Evolutionary conservation across 768 basidiomycete genomes (phyloP).

Genomic region (Termitomyces sp.): DNA sequence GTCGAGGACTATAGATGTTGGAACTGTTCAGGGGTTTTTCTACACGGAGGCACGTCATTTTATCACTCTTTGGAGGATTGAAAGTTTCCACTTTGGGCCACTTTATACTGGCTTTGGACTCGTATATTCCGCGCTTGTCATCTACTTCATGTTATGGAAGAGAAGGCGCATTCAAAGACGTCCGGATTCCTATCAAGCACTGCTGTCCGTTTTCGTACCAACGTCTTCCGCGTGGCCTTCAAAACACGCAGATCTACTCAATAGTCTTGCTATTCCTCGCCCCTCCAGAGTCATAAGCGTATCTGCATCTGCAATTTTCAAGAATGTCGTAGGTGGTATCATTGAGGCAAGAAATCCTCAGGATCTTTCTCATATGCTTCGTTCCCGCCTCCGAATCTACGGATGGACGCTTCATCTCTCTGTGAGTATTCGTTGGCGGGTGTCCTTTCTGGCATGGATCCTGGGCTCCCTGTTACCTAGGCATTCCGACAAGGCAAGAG

Average conservation of each 20-base stretch:
- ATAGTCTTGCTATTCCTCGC: conserved; percentile 7
- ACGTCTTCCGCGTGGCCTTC: conserved; percentile 40
- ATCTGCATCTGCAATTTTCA: conserved; percentile 30
- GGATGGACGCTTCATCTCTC: conserved; percentile 32
- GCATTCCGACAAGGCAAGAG: conserved; percentile 4
- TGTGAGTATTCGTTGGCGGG: conserved; percentile 27
- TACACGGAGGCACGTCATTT: neutral
- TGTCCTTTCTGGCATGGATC: conserved; percentile 32
- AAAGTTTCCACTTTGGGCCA: neutral
- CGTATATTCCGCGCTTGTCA: neutral
- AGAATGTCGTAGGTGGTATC: conserved; percentile 29
- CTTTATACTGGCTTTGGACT: neutral
- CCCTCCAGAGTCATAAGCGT: conserved; percentile 22
- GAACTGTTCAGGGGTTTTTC: neutral
- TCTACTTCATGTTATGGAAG: neutral
- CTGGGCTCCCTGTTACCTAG: conserved; percentile 17
- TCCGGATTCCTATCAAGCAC: conserved; percentile 24
- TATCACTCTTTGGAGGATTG: neutral
- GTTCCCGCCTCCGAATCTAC: conserved; percentile 25
- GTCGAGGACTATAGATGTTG: neutral
- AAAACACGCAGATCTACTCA: conserved; percentile 28
- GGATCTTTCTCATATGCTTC: conserved; percentile 34
- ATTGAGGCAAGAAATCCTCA: conserved; percentile 41
- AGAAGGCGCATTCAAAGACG: neutral
- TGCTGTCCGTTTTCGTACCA: conserved; percentile 38